These are phyloP conservation scores for Rhazya stricta DNA, from an alignment of 257 asterid species.

Conservation along the genomic window DNA sequence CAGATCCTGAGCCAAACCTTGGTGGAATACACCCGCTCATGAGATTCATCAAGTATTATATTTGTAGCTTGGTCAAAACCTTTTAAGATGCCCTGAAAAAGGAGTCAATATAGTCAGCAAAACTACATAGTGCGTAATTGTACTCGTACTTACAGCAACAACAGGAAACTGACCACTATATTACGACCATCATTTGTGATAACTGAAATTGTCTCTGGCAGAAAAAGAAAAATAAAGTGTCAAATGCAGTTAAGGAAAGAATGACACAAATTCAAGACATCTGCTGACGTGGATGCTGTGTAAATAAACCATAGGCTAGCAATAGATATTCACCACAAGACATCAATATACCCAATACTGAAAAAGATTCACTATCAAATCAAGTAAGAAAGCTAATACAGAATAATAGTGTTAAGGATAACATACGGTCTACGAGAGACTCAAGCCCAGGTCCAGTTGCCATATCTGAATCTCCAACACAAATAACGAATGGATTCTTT, in stretches of 20 bases:
- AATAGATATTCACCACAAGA: neutral
- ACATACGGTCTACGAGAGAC: conserved; percentile 57
- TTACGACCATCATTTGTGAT: conserved; percentile 95
- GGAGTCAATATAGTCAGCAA: conserved; percentile 10
- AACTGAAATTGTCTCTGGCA: conserved; percentile 72
- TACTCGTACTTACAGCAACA: neutral
- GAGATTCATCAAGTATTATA: conserved; percentile 94
- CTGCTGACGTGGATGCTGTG: neutral
- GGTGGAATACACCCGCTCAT: conserved; percentile 95
- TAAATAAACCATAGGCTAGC: neutral
- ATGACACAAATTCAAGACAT: neutral
- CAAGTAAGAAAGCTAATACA: neutral
- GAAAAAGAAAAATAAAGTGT: conserved; percentile 13
- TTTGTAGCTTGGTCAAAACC: conserved; percentile 97
- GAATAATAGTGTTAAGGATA: neutral
- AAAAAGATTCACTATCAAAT: neutral
- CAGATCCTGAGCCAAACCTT: conserved; percentile 43
- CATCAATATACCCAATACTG: neutral
- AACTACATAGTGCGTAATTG: neutral
- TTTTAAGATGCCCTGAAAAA: conserved; percentile 75
- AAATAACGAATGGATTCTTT: conserved; percentile 1
- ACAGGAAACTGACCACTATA: conserved; percentile 64
- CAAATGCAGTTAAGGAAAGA: conserved; percentile 10
- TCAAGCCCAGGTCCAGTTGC: conserved; percentile 69
- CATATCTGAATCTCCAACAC: conserved; percentile 29